These are phyloP conservation scores for Ceratobasidium sp. DNA, from an alignment of 1,284 basidiomycete species.

Conservation along the genomic window DNA sequence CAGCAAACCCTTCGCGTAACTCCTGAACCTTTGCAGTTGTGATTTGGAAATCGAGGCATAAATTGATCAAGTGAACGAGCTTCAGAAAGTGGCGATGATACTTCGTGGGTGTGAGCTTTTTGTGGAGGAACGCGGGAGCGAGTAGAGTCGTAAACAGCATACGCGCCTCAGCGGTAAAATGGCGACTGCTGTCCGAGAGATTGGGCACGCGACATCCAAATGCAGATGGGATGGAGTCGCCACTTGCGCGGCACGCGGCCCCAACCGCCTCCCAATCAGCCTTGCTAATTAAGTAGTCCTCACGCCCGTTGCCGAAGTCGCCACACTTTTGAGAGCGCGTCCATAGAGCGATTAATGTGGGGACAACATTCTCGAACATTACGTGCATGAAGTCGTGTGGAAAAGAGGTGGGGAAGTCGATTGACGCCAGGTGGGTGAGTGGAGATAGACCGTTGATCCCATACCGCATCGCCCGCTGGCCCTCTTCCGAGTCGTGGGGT, in stretches of 20 bases:
- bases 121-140: slow-evolving; percentile 59
- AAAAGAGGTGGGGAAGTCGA: slow-evolving; percentile 45
- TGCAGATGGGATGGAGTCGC: slow-evolving; percentile 58
- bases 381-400: slow-evolving; percentile 50
- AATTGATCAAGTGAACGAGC: slow-evolving; percentile 59
- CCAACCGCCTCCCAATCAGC: slow-evolving; percentile 62
- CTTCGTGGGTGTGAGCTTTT: slow-evolving; percentile 53
- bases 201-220: slow-evolving; percentile 61
- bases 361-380: slow-evolving; percentile 47
- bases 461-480: not conserved
- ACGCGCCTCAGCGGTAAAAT: slow-evolving; percentile 57
- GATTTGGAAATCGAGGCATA: slow-evolving; percentile 62
- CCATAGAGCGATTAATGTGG: slow-evolving; percentile 46
- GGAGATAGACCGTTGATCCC: slow-evolving; percentile 45
- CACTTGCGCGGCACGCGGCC: slow-evolving; percentile 54
- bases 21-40: slow-evolving; percentile 55
- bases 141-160: slow-evolving; percentile 61
- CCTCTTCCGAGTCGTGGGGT: not conserved
- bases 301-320: not conserved
- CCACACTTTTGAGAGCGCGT: not conserved
- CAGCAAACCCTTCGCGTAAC: slow-evolving; percentile 57
- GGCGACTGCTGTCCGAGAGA: slow-evolving; percentile 55
- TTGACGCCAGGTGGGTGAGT: slow-evolving; percentile 14
- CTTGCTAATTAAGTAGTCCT: slow-evolving; percentile 9
- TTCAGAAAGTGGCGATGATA: slow-evolving; percentile 63